Percentiles rank a stretch among this genome's conserved stretches.
Conservation (phyloP, 352 stramenopile species). For the Globisporangium apiculatum region DNA sequence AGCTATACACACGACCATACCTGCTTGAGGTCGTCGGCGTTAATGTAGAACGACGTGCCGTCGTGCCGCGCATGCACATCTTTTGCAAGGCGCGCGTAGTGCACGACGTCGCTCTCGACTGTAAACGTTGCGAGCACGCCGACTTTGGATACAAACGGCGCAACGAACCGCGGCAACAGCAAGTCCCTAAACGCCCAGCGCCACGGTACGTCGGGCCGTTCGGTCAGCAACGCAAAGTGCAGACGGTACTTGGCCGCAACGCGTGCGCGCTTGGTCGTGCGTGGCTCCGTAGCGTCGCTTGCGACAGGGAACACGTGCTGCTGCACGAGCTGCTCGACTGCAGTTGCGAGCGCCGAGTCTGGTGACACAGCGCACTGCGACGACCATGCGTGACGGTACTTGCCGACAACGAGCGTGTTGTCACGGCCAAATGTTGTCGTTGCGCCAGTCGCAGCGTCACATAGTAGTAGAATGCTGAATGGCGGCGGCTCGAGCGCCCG, state of each 20-base stretch:
- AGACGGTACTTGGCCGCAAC: constrained; percentile 55
- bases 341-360: constrained; percentile 19
- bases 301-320: constrained; percentile 29
- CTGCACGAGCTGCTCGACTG: constrained; percentile 31
- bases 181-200: constrained; percentile 28
- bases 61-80: constrained; percentile 30
- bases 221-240: constrained; percentile 64
- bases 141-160: constrained; percentile 40
- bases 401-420: constrained; percentile 37
- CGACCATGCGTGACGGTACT: constrained; percentile 64
- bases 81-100: constrained; percentile 62
- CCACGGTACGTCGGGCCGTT: constrained; percentile 33
- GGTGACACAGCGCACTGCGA: constrained; percentile 18
- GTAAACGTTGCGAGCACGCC: constrained; percentile 55
- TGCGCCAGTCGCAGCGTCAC: constrained; percentile 16
- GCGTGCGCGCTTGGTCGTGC: constrained; percentile 24
- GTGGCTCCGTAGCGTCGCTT: neutral
- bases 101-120: constrained; percentile 56
- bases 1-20: constrained; percentile 18
- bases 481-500: neutral
- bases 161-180: constrained; percentile 34
- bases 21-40: constrained; percentile 58
- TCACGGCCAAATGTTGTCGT: neutral
- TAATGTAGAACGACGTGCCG: constrained; percentile 31
- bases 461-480: constrained; percentile 43